Conservation (phyloP, 1,284 basidiomycete species). For the Dichomitus squalens region DNA sequence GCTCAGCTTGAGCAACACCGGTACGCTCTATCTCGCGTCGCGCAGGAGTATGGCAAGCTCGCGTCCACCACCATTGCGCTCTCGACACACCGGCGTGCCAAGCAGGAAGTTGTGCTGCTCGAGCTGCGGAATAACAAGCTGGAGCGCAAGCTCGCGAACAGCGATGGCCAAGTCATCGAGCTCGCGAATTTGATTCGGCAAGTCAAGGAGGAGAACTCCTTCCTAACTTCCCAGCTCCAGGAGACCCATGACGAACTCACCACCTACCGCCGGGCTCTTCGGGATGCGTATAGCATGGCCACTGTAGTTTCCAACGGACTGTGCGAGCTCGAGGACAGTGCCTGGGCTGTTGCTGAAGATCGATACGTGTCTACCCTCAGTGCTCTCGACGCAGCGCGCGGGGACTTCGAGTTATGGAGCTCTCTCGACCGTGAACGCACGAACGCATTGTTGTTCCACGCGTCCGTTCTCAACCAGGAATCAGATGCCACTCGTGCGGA, state of each 20-base stretch:
- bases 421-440: conserved; percentile 12
- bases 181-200: conserved; percentile 64
- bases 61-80: conserved; percentile 50
- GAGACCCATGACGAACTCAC: conserved; percentile 45
- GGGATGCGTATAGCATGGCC: conserved; percentile 9
- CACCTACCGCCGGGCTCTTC: conserved; percentile 34
- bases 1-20: conserved; percentile 52
- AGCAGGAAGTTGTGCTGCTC: conserved; percentile 43
- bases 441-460: conserved; percentile 24
- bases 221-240: conserved; percentile 45
- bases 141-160: conserved; percentile 67
- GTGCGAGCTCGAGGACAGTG: conserved; percentile 2
- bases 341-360: background rate
- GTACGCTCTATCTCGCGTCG: conserved; percentile 46
- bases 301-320: background rate
- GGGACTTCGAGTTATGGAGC: conserved; percentile 17
- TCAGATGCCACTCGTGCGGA: conserved; percentile 21
- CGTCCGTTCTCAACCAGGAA: conserved; percentile 22
- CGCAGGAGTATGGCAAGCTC: conserved; percentile 61
- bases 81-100: conserved; percentile 42
- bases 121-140: conserved; percentile 53
- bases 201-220: conserved; percentile 50
- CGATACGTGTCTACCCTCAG: background rate
- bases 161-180: conserved; percentile 67
- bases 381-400: background rate